These are phyloP conservation scores for Pseudodiploospora longispora DNA, from an alignment of 2,329 filamentous ascomycete species.

Conservation along the genomic window DNA sequence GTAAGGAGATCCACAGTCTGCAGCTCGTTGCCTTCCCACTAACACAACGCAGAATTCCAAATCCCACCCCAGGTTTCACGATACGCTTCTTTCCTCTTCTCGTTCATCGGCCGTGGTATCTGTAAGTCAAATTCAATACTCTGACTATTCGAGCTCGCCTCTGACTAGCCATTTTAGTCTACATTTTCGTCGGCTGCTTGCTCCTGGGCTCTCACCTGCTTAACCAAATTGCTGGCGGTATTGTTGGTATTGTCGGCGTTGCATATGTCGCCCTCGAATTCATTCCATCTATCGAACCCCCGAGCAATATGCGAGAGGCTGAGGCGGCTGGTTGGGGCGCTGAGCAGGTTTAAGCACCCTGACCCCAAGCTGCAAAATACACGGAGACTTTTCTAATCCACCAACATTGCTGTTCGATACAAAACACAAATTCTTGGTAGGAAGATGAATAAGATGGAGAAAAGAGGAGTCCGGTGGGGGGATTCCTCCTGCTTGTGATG, in stretches of 20 bases:
- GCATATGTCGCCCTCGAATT: constrained; percentile 71
- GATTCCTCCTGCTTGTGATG: no score
- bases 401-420: no score
- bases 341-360: constrained; percentile 56
- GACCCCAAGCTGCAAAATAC: neutral
- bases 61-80: constrained; percentile 86
- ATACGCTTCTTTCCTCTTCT: constrained; percentile 97
- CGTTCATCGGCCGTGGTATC: constrained; percentile 87
- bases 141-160: neutral
- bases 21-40: constrained; percentile 1
- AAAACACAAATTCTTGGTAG: no score
- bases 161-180: constrained; percentile 52
- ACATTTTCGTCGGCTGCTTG: constrained; percentile 88
- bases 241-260: constrained; percentile 72
- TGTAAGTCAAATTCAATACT: constrained; percentile 53
- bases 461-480: no score
- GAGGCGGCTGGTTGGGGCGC: constrained; percentile 64
- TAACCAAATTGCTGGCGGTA: constrained; percentile 66
- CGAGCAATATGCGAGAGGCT: constrained; percentile 72
- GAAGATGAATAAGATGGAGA: no score
- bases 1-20: constrained; percentile 27
- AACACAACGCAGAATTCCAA: constrained; percentile 62
- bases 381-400: no score
- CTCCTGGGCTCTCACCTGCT: constrained; percentile 61
- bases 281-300: constrained; percentile 70